Evolutionary conservation across 495 filamentous ascomycete genomes (phyloP), one percentile per base, ranked within the genome.

Genomic region (Neurospora terricola): DNA sequence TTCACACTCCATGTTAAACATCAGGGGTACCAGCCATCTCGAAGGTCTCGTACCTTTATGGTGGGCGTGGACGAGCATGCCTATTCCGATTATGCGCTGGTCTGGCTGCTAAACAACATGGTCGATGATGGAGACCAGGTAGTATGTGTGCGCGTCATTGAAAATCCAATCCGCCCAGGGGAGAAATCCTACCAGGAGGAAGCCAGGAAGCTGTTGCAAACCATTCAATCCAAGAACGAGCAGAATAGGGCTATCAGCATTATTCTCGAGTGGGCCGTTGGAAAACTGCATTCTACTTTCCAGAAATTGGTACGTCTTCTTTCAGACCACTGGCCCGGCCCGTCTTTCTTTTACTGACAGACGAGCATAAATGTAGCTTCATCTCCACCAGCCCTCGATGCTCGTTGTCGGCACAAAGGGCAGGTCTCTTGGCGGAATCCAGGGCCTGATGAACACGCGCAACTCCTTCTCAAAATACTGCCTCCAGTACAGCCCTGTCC

Each of bases 101-200:
- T 96, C 79, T 99, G 94, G 94, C 87, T 98, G 69, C 88, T 99
- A 37, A 93, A 96, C 78, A 94, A 97, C 78, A 85, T 98, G 75
- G 94, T 98, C 27, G 95, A 98, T 77, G 96, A 98, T 81, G 96
- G 96, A 12, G 96, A 99, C 78, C 93, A 98, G 82, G 92, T 99
- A 70, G 91, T 99, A 40, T 99, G 96, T 82, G 87, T 99, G 45
- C 87, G 93, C 39, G 96, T 97, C 7, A 88, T 98, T 45, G 95
- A 97, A 76, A 95, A 91, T 78, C 91, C 96, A 75, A 88, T 90
- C 69, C 92, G 91, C 69, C 88, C 88, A 34, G 83, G 93, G 34
- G 90, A 96, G 77, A 90, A 91, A 76, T 85, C 88, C 62, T 98
- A 98, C 81, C 90, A 92, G 23, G 85, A 89, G 62, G 94, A 97